Evolutionary conservation across 306 rosid genomes (phyloP).

Genomic region (Carpinus viminea): DNA sequence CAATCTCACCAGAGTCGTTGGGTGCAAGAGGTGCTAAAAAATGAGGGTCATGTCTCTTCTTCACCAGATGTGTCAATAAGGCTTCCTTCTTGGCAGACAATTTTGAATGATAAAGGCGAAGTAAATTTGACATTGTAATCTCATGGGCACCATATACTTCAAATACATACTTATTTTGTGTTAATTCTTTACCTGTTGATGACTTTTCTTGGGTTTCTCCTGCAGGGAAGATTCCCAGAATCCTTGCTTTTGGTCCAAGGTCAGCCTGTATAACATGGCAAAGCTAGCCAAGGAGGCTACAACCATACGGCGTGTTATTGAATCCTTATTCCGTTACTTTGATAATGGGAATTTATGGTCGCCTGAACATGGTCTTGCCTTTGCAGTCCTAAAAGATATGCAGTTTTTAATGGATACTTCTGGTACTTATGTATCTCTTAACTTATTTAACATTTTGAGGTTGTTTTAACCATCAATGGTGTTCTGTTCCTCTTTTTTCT

Average conservation of each 20-base stretch:
- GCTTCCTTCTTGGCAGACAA: constrained; percentile 62
- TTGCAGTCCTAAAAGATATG: constrained; percentile 73
- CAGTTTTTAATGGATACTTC: constrained; percentile 73
- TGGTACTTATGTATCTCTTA: constrained; percentile 48
- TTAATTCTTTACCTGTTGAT: constrained; percentile 24
- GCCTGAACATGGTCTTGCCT: constrained; percentile 63
- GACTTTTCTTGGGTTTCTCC: constrained; percentile 20
- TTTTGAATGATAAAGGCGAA: constrained; percentile 64
- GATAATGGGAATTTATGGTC: constrained; percentile 81
- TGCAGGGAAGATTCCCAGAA: constrained; percentile 77
- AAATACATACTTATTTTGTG: constrained; percentile 6
- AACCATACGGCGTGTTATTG: constrained; percentile 86
- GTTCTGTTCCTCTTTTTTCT: constrained; percentile 14
- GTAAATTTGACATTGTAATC: constrained; percentile 62
- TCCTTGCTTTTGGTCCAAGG: constrained; percentile 86
- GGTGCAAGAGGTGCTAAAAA: constrained; percentile 59
- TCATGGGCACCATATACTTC: constrained; percentile 25
- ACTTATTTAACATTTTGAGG: constrained; percentile 15
- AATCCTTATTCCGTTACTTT: constrained; percentile 82
- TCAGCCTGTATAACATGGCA: constrained; percentile 90
- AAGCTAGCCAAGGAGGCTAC: constrained; percentile 88
- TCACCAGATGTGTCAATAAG: constrained; percentile 44
- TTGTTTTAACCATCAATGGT: constrained; percentile 13
- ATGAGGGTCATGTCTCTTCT: constrained; percentile 49
- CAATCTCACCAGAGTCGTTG: constrained; percentile 42